Percentiles rank a stretch among this genome's conserved stretches.
These are phyloP conservation scores for Suhomyces pyralidae DNA, from an alignment of 805 yeast species.

Conservation along the genomic window DNA sequence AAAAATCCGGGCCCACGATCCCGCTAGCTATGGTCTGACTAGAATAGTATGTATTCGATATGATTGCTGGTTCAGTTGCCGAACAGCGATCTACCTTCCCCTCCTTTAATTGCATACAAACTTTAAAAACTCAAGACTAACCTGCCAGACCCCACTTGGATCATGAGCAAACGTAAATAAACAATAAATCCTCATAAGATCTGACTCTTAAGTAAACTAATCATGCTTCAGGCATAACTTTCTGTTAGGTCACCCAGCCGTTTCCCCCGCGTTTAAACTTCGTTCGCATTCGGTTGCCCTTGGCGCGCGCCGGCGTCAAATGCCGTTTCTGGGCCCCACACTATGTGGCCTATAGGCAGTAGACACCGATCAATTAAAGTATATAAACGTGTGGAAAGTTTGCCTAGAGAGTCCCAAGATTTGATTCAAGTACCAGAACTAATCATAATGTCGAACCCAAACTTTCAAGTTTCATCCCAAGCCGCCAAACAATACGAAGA, in stretches of 20 bases:
- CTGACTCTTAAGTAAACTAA: neutral
- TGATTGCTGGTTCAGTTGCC: neutral
- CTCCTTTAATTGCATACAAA: neutral
- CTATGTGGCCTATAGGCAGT: constrained; percentile 15
- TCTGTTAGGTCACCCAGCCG: neutral
- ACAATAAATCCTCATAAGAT: neutral
- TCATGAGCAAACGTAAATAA: neutral
- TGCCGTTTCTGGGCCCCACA: neutral
- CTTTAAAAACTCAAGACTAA: neutral
- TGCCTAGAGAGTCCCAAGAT: neutral
- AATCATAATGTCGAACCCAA: constrained; percentile 23
- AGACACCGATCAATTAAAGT: constrained; percentile 11
- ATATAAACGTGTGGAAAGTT: neutral
- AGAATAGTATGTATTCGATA: neutral
- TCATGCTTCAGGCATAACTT: neutral
- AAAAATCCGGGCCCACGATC: neutral
- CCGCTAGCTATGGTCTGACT: neutral
- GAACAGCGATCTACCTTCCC: neutral
- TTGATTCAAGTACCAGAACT: neutral
- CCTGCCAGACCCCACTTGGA: neutral
- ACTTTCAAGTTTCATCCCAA: constrained; percentile 55
- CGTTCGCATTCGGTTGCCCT: constrained; percentile 8
- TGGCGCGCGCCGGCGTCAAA: constrained; percentile 2
- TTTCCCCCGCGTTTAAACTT: neutral
- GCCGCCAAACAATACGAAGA: constrained; percentile 68